Conservation (phyloP, 306 rosid genomes). For the Urtica urens region DNA sequence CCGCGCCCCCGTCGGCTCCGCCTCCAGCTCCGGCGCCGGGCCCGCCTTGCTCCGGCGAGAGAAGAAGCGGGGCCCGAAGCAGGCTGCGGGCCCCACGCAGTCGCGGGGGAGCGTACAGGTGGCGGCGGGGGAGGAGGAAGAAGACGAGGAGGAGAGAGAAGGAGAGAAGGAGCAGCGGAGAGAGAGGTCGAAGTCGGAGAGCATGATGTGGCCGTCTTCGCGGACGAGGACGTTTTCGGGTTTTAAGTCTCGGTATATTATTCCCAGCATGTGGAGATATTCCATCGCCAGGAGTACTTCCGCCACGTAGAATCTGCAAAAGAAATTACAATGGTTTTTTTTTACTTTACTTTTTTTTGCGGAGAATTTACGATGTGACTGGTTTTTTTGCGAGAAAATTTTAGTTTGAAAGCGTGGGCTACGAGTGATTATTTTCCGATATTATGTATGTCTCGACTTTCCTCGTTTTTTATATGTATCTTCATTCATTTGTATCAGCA, state of each 20-base stretch:
- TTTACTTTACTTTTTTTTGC: no score
- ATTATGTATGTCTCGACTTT: no score
- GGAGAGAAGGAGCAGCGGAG: constrained; percentile 84
- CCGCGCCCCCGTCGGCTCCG: constrained; percentile 82
- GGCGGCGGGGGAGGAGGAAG: constrained; percentile 59
- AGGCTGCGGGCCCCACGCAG: constrained; percentile 78
- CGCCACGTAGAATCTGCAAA: constrained; percentile 86
- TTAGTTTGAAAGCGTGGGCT: no score
- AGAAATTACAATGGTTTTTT: no score
- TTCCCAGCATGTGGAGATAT: constrained; percentile 97
- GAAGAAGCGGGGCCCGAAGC: constrained; percentile 56
- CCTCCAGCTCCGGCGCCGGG: constrained; percentile 82
- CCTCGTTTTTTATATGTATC: no score
- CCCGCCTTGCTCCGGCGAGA: constrained; percentile 51
- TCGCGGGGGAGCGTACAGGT: constrained; percentile 70
- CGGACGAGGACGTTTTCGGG: constrained; percentile 92
- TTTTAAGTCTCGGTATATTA: constrained; percentile 87
- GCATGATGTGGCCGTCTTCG: constrained; percentile 98
- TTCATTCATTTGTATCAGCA: no score
- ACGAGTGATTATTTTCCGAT: no score
- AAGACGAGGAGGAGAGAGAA: constrained; percentile 56
- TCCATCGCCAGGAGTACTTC: constrained; percentile 98
- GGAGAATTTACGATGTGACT: no score
- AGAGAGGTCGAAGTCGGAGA: constrained; percentile 92
- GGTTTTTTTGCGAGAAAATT: no score